Base-by-base conservation (phyloP, 1,139 yeast genomes). In the Saccharomycopsis hybrid region DNA sequence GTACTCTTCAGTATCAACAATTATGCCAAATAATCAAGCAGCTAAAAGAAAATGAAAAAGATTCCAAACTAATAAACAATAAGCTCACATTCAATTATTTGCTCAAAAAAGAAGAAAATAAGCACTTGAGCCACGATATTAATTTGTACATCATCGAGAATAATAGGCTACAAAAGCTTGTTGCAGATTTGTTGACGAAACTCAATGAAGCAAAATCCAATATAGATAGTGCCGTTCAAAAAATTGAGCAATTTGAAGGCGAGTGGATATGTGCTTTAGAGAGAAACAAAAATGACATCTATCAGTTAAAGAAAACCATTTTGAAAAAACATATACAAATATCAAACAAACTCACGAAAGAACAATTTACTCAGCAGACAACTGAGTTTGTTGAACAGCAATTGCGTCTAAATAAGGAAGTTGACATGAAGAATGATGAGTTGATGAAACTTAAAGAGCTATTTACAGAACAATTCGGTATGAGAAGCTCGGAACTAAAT, bases 321-420 rank as follows among this genome's bases (percentile, higher is more conserved):
- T 32, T 51, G 27, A 51, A 51, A 33, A 49, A 43, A 30, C 54
- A 51, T 37, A 29, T 51, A 8, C 46, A 48, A 28, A 9, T 51
- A 13, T 47, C 46, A 3, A 41, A 11, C 13, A 37, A 40, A 8
- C 8, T 48, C 9, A 40, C 13, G n/a, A 46, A 41, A 25, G 45
- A 49, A 29, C 45, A 49, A 36, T 35, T 49, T 11, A 31, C 38
- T 13, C 44, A 31, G 11, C 46, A 46, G n/a, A 9, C 49, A 3
- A 13, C 29, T n/a, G 51, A 49, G 27, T 51, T 51, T 41, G 43
- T 45, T n/a, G 38, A 13, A 8, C n/a, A 18, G 5, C 54, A 51
- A 41, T n/a, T 44, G 7, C 11, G 28, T n/a, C 36, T 51, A 4
- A 51, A 51, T 32, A 29, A 43, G 18, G 35, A 51, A 35, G 40